Base-by-base conservation (phyloP, 768 basidiomycete species). In the Thelephora ganbajun region DNA sequence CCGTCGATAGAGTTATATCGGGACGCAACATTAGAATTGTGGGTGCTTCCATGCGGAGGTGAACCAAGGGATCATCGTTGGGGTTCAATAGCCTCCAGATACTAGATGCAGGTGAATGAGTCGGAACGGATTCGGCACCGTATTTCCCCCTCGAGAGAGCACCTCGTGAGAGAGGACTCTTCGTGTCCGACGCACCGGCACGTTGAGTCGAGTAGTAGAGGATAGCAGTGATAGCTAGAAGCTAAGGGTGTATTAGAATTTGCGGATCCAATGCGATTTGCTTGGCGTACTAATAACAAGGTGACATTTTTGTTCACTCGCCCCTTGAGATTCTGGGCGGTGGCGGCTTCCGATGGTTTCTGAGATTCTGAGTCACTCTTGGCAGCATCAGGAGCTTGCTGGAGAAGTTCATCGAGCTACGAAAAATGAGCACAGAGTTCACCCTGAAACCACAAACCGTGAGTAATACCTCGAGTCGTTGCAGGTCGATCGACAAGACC, bases 401-500 rank as follows among this genome's bases (percentile, higher is more conserved):
- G 75, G 18, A 96, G 67, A 9, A 98, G 71, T 60, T 99, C 89
- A 49, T 87, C 83, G 39, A 94, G 71, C 83, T 92, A 54, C 35
- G 46, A 42, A 41, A 41, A 22, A 35, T 44, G 23, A 46, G 44
- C 23, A 22, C 58, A 26, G 58, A 46, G 52, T 42, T 7, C 7
- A n/a, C n/a, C n/a, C n/a, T n/a, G 19, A 14, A 9, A 33, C 44
- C 26, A 42, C 46, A 49, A 22, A 5, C 42, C 9, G 34, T 4
- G 1, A 34, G 50, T 33, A 19, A 44, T 56, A 79, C 82, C 67
- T 94, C 94, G 20, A 99, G 65, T 42, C 94, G 79, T 54, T 96
- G 92, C 42, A 97, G 80, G 67, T 99, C 94, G 54, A 99, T 96
- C 0, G 90, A 91, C 19, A 99, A 67, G 22, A 96, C 91, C 6